Percentiles rank a stretch among this genome's conserved stretches.
Evolutionary conservation across 495 filamentous ascomycete species (phyloP).

Genomic region (Hypoxylon perforatum): DNA sequence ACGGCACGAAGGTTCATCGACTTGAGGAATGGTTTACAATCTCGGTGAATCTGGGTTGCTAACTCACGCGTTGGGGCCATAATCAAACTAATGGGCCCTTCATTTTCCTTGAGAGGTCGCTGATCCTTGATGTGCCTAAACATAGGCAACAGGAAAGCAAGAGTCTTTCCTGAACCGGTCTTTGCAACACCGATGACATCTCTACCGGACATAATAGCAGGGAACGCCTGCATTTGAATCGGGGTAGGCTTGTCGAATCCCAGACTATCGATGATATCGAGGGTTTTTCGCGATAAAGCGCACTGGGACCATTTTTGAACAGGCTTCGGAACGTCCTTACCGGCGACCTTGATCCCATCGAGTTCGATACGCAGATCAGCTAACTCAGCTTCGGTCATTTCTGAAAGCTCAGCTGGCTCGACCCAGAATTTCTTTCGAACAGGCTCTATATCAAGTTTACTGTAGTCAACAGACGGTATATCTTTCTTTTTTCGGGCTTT

Average conservation of each 20-base stretch:
- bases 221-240: slow-evolving; percentile 95
- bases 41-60: slow-evolving; percentile 92
- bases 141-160: slow-evolving; percentile 95
- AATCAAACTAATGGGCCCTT: slow-evolving; percentile 88
- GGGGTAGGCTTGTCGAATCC: slow-evolving; percentile 91
- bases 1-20: slow-evolving; percentile 88
- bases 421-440: slow-evolving; percentile 95
- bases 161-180: slow-evolving; percentile 98
- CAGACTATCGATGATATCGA: slow-evolving; percentile 86
- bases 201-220: slow-evolving; percentile 93
- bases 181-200: slow-evolving; percentile 98
- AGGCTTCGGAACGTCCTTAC: slow-evolving; percentile 87
- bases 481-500: slow-evolving; percentile 96
- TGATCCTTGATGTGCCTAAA: slow-evolving; percentile 98
- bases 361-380: slow-evolving; percentile 84
- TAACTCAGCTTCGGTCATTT: slow-evolving; percentile 88
- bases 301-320: slow-evolving; percentile 98
- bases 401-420: slow-evolving; percentile 83
- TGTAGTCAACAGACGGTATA: slow-evolving; percentile 84
- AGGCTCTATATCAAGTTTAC: slow-evolving; percentile 82
- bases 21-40: slow-evolving; percentile 93
- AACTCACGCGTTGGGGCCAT: slow-evolving; percentile 97
- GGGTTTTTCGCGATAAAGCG: slow-evolving; percentile 83
- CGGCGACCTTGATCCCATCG: slow-evolving; percentile 92
- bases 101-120: slow-evolving; percentile 78